Conservation (phyloP, 306 rosid genomes). For the Coriaria nepalensis region DNA sequence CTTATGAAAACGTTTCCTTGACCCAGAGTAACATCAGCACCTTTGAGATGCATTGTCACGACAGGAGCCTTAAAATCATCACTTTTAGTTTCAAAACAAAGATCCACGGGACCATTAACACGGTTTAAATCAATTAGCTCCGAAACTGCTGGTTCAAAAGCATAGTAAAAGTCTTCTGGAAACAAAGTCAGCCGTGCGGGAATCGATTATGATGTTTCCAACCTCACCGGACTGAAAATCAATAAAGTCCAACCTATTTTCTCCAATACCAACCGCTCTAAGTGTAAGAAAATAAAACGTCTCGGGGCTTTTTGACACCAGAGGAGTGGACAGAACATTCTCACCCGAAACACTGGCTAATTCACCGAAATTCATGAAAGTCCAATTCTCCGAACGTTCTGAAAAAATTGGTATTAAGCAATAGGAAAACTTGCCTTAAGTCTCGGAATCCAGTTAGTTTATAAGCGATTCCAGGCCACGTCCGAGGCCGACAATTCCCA, state of each 20-base stretch:
- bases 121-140: neutral
- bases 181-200: slow-evolving; percentile 24
- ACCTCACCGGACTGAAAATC: neutral
- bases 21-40: slow-evolving; percentile 3
- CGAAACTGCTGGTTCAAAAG: slow-evolving; percentile 5
- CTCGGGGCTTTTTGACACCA: neutral
- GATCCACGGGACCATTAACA: neutral
- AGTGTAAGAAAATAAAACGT: slow-evolving; percentile 17
- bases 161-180: neutral
- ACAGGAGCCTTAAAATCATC: neutral
- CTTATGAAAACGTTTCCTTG: slow-evolving; percentile 14
- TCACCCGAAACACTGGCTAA: slow-evolving; percentile 18
- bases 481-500: slow-evolving; percentile 60
- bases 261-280: slow-evolving; percentile 18
- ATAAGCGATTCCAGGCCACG: slow-evolving; percentile 21
- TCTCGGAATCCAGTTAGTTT: slow-evolving; percentile 19
- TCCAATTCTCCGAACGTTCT: neutral
- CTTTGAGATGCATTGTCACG: slow-evolving; percentile 11
- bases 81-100: slow-evolving; percentile 7
- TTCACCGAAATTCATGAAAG: slow-evolving; percentile 20
- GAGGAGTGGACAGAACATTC: slow-evolving; percentile 17
- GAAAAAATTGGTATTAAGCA: slow-evolving; percentile 23
- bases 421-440: slow-evolving; percentile 30
- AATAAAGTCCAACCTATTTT: neutral
- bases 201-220: slow-evolving; percentile 27